phyloP scores from a whole-genome alignment of 2,329 filamentous ascomycete species.

The Diaporthe batatas region DNA sequence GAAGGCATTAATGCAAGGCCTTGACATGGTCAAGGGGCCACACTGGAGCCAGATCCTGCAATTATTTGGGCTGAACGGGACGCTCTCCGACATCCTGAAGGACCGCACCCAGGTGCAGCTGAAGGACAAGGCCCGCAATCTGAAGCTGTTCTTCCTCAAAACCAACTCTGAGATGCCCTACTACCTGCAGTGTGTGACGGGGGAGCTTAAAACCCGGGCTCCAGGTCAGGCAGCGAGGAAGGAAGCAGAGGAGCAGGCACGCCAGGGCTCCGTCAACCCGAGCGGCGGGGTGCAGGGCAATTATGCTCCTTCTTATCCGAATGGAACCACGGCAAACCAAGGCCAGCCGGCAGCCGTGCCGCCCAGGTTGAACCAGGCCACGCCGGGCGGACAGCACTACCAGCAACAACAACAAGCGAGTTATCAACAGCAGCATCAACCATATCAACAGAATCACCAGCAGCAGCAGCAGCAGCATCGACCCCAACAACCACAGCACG shows the following conservation, averaged over 20 bases:
- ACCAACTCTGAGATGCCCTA: slow-evolving; percentile 91
- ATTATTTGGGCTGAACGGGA: slow-evolving; percentile 84
- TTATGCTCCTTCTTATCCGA: slow-evolving; percentile 38
- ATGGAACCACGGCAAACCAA: slow-evolving; percentile 34
- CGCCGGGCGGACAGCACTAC: slow-evolving; percentile 31
- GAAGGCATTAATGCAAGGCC: slow-evolving; percentile 87
- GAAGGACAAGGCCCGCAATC: slow-evolving; percentile 91
- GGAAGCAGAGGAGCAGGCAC: slow-evolving; percentile 74
- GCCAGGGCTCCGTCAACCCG: slow-evolving; percentile 70
- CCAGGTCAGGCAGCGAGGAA: slow-evolving; percentile 80
- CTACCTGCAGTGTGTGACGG: slow-evolving; percentile 88
- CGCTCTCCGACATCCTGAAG: slow-evolving; percentile 84
- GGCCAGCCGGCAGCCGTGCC: slow-evolving; percentile 17
- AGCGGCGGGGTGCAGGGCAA: slow-evolving; percentile 65
- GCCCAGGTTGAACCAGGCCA: slow-evolving; percentile 27
- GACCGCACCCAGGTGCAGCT: slow-evolving; percentile 92
- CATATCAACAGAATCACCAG: slow-evolving; percentile 35
- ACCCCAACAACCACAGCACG: slow-evolving; percentile 36
- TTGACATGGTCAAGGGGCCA: slow-evolving; percentile 89
- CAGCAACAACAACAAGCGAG: slow-evolving; percentile 31
- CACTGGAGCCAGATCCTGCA: slow-evolving; percentile 94
- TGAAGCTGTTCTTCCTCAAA: slow-evolving; percentile 93
- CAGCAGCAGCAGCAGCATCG: slow-evolving; percentile 38
- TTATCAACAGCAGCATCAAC: slow-evolving; percentile 41
- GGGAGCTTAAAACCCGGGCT: slow-evolving; percentile 87